Conservation (phyloP, 257 asterid genomes). For the Lycium barbarum region DNA sequence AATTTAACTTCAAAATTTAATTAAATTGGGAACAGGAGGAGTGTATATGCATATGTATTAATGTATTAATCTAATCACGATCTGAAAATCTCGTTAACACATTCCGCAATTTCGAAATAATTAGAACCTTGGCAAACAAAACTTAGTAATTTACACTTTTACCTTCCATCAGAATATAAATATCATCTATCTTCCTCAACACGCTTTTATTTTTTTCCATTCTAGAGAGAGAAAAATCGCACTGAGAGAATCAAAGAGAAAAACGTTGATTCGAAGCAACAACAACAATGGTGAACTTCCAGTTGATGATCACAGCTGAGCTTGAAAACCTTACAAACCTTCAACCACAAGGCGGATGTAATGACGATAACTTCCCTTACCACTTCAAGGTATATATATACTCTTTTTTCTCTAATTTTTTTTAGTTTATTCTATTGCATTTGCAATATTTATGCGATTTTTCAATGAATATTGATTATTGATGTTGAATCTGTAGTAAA, state of each 20-base stretch:
- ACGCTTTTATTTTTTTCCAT: not conserved
- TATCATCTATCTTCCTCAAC: not conserved
- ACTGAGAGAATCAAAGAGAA: not conserved
- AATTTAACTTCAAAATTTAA: too few relatives aligned
- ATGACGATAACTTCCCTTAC: constrained; percentile 71
- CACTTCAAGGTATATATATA: constrained; percentile 59
- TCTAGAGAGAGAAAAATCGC: not conserved
- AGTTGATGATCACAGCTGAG: constrained; percentile 72
- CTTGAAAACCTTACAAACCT: constrained; percentile 79
- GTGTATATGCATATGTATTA: too few relatives aligned
- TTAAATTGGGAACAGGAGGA: too few relatives aligned
- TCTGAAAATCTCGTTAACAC: too few relatives aligned
- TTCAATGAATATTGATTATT: not conserved
- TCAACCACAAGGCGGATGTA: constrained; percentile 85
- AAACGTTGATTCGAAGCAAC: constrained; percentile 33
- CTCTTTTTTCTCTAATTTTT: too few relatives aligned
- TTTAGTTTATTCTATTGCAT: not conserved
- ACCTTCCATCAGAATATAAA: not conserved
- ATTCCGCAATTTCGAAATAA: not conserved
- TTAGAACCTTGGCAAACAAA: not conserved
- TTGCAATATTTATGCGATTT: not conserved
- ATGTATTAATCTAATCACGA: too few relatives aligned
- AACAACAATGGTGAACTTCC: constrained; percentile 69
- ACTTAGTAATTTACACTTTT: not conserved
- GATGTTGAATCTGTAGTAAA: not conserved